Evolutionary conservation across 140 eudicot genomes (phyloP).

Genomic region (Bidens hawaiensis): DNA sequence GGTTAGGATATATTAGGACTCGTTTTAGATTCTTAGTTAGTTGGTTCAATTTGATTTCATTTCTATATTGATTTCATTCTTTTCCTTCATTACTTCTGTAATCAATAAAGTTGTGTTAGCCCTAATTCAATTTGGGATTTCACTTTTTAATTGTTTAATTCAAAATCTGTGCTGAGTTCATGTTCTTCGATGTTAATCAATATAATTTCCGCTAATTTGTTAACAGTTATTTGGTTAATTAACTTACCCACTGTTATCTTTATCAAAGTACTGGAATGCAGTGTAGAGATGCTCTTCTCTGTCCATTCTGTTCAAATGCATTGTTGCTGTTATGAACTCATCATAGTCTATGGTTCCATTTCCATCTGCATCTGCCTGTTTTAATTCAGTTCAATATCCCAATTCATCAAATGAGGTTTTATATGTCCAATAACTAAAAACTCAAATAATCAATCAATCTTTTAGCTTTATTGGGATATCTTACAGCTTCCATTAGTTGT

Average conservation of each 20-base stretch:
- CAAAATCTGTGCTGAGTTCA: too few species aligned
- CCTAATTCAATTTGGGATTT: too few species aligned
- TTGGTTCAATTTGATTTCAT: too few species aligned
- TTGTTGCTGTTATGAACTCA: slow-evolving; percentile 97
- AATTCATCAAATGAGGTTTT: not conserved
- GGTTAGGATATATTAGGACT: too few species aligned
- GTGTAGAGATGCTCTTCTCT: slow-evolving; percentile 97
- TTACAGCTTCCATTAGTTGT: slow-evolving; percentile 96
- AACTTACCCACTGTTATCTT: slow-evolving; percentile 89
- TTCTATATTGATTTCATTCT: too few species aligned
- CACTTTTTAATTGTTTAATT: too few species aligned
- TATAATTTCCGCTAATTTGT: too few species aligned
- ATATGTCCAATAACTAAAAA: not conserved
- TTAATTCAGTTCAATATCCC: not conserved
- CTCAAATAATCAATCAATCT: not conserved
- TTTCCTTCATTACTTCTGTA: too few species aligned
- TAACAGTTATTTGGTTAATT: too few species aligned
- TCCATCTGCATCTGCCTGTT: slow-evolving; percentile 98
- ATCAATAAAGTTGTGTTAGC: too few species aligned
- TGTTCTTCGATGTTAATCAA: too few species aligned
- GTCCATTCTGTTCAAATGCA: slow-evolving; percentile 98
- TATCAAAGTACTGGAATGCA: slow-evolving; percentile 94
- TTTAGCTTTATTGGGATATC: slow-evolving; percentile 1
- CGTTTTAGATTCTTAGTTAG: too few species aligned
- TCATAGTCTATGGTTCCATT: slow-evolving; percentile 94